These are phyloP conservation scores for Pleurotus eryngii DNA, from an alignment of 768 basidiomycete species.

Conservation along the genomic window DNA sequence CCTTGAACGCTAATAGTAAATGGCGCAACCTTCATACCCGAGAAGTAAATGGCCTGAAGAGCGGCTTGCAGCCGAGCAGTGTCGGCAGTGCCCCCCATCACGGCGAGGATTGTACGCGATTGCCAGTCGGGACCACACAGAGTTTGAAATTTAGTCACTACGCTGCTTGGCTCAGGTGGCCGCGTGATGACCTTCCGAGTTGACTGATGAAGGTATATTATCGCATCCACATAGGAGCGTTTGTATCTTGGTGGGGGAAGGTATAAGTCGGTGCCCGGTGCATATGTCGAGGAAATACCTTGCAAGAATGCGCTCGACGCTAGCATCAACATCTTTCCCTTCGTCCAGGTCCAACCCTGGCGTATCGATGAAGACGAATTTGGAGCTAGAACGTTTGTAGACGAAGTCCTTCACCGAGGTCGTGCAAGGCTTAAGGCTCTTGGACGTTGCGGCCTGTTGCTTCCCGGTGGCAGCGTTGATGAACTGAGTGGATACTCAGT, in stretches of 20 bases:
- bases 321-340: not conserved
- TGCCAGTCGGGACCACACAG: not conserved
- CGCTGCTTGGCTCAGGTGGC: not conserved
- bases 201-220: not conserved
- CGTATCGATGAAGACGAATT: conserved; percentile 1
- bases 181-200: not conserved
- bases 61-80: not conserved
- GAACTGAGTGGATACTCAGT: not conserved
- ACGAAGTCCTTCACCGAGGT: not conserved
- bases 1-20: not conserved
- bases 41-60: not conserved
- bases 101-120: not conserved
- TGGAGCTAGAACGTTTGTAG: not conserved
- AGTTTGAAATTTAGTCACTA: not conserved
- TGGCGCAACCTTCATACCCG: not conserved
- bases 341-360: not conserved
- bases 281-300: not conserved
- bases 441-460: not conserved
- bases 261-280: not conserved
- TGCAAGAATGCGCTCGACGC: not conserved
- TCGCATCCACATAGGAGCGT: not conserved
- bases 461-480: not conserved
- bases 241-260: not conserved
- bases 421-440: not conserved
- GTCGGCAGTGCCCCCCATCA: not conserved